Percentiles rank a stretch among this genome's conserved stretches.
Conservation (phyloP, 768 basidiomycete genomes). For the Podaxis rugospora region DNA sequence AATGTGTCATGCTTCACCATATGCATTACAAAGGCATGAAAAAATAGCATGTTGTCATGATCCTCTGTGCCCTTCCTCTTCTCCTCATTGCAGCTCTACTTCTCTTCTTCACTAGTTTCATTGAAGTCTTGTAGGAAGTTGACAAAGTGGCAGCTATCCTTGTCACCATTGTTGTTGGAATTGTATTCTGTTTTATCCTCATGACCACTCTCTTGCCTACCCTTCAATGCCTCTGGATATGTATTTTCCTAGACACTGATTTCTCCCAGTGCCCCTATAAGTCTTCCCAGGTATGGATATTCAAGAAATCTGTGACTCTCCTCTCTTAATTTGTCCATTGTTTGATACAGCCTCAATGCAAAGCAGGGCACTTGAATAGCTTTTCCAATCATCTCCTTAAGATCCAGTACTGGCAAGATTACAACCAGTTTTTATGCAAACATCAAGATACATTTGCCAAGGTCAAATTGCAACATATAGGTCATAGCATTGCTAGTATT, state of each 20-base stretch:
- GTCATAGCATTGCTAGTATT: not conserved
- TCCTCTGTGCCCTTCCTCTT: slow-evolving; percentile 12
- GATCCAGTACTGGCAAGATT: not conserved
- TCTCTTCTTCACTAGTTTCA: slow-evolving; percentile 17
- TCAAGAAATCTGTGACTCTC: not conserved
- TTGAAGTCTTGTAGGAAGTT: slow-evolving; percentile 15
- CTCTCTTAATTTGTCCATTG: not conserved
- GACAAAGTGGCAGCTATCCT: slow-evolving; percentile 10
- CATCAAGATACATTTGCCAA: not conserved
- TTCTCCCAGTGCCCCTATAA: slow-evolving; percentile 10
- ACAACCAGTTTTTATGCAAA: not conserved
- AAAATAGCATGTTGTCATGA: slow-evolving; percentile 15
- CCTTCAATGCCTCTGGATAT: slow-evolving; percentile 6
- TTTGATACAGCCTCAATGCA: not conserved
- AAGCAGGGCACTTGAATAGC: no score
- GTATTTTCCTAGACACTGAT: not conserved
- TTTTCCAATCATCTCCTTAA: not conserved
- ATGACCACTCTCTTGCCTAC: slow-evolving; percentile 14
- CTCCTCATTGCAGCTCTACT: slow-evolving; percentile 15
- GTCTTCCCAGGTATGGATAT: slow-evolving; percentile 10
- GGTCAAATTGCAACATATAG: not conserved
- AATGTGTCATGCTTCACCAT: slow-evolving; percentile 12
- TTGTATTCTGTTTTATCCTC: slow-evolving; percentile 11
- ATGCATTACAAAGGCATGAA: slow-evolving; percentile 16
- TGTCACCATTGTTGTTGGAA: slow-evolving; percentile 4